These are phyloP conservation scores for Symbiodinium natans DNA, from an alignment of 73 alveolate species.

Conservation along the genomic window DNA sequence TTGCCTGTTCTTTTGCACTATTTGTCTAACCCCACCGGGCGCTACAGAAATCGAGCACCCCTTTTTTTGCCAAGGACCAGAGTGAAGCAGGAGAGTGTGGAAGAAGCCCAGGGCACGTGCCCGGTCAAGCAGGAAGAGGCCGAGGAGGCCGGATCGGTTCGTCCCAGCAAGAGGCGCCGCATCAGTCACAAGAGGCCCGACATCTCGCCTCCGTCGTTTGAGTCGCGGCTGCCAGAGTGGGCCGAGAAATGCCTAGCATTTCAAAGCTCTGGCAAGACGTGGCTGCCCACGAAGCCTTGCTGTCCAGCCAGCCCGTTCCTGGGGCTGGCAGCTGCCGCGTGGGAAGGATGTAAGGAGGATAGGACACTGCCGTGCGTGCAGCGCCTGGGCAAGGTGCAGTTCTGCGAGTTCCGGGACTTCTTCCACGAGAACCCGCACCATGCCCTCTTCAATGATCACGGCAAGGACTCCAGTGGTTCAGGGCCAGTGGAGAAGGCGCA, in stretches of 20 bases:
- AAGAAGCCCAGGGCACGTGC: background rate
- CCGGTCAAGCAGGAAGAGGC: background rate
- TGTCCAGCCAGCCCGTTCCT: background rate
- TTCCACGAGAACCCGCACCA: background rate
- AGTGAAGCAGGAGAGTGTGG: background rate
- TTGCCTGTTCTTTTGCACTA: too few species aligned
- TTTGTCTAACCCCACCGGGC: too few species aligned
- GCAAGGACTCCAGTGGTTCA: background rate
- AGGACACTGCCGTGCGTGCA: background rate
- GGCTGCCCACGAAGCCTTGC: slow-evolving; percentile 20
- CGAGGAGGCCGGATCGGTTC: too few species aligned
- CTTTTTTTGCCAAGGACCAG: background rate
- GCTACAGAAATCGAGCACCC: too few species aligned
- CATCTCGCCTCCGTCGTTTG: background rate
- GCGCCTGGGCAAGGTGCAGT: background rate
- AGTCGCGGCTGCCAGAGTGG: background rate
- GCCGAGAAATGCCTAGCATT: slow-evolving; percentile 6
- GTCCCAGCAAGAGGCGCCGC: background rate
- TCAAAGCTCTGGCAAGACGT: background rate
- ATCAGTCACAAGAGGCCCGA: background rate
- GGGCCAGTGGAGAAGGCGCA: background rate
- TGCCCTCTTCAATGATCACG: background rate
- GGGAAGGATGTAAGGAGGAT: background rate
- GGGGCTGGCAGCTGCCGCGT: background rate
- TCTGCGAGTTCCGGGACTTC: background rate